phyloP scores from a whole-genome alignment of 768 basidiomycete genomes.

The Imleria badia region DNA sequence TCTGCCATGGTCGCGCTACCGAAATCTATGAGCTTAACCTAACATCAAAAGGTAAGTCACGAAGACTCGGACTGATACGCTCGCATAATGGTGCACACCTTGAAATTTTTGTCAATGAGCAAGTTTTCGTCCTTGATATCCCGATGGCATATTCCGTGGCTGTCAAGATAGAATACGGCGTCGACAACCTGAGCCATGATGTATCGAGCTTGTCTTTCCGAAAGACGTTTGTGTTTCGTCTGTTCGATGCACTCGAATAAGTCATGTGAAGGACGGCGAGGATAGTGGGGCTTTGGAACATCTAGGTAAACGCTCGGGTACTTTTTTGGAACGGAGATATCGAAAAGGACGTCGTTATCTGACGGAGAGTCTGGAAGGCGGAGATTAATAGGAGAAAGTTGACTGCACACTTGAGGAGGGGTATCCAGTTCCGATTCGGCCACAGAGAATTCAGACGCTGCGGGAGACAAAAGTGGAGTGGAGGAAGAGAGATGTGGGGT shows the following conservation, averaged over 20 bases:
- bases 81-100: slow-evolving; percentile 39
- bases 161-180: slow-evolving; percentile 77
- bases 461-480: slow-evolving; percentile 58
- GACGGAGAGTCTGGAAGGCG: slow-evolving; percentile 14
- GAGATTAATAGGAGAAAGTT: slow-evolving; percentile 23
- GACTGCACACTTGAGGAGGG: slow-evolving; percentile 37
- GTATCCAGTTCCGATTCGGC: slow-evolving; percentile 43
- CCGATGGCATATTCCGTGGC: slow-evolving; percentile 85
- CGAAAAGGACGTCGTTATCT: slow-evolving; percentile 6
- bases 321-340: slow-evolving; percentile 13
- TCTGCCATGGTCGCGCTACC: slow-evolving; percentile 83
- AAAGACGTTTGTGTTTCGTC: slow-evolving; percentile 72
- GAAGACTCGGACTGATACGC: neutral
- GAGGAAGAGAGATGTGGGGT: slow-evolving; percentile 32
- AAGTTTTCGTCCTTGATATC: slow-evolving; percentile 98
- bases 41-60: slow-evolving; percentile 14
- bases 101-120: slow-evolving; percentile 71
- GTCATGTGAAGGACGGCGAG: slow-evolving; percentile 82
- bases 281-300: slow-evolving; percentile 43
- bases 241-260: slow-evolving; percentile 96
- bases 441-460: slow-evolving; percentile 48
- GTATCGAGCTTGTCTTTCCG: slow-evolving; percentile 74
- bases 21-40: slow-evolving; percentile 97
- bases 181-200: slow-evolving; percentile 89
- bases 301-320: slow-evolving; percentile 6